phyloP scores from a whole-genome alignment of 164 flowering plant genomes.

The Magnolia kwangsiensis region DNA sequence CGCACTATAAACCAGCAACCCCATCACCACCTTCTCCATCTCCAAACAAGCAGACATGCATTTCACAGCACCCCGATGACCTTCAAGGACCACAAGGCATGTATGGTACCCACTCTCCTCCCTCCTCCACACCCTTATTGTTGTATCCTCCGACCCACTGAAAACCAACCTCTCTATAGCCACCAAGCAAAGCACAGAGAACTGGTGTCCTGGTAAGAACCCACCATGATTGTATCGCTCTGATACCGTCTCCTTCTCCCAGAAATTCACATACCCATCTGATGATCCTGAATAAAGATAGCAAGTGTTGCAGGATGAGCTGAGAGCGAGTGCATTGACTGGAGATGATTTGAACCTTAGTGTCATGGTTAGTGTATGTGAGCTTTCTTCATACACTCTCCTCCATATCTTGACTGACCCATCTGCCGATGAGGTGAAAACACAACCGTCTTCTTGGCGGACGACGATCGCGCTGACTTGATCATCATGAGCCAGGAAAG shows the following conservation, averaged over 20 bases:
- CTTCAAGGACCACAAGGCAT: slow-evolving; percentile 40
- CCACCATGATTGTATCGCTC: slow-evolving; percentile 39
- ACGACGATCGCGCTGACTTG: slow-evolving; percentile 32
- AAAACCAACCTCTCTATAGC: slow-evolving; percentile 29
- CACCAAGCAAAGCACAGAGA: slow-evolving; percentile 39
- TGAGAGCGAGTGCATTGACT: slow-evolving; percentile 34
- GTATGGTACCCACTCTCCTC: slow-evolving; percentile 35
- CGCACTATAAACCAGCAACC: slow-evolving; percentile 40
- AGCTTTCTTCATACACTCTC: slow-evolving; percentile 33
- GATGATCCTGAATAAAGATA: slow-evolving; percentile 43
- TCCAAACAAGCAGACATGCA: slow-evolving; percentile 42
- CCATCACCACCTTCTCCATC: slow-evolving; percentile 28
- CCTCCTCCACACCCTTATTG: slow-evolving; percentile 46
- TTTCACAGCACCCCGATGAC: slow-evolving; percentile 46
- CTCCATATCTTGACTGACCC: slow-evolving; percentile 51
- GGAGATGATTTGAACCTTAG: slow-evolving; percentile 42
- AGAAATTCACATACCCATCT: slow-evolving; percentile 37
- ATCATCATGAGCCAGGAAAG: slow-evolving; percentile 37
- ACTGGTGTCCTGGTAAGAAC: slow-evolving; percentile 35
- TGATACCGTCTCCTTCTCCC: slow-evolving; percentile 36
- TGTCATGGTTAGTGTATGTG: slow-evolving; percentile 45
- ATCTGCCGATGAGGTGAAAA: slow-evolving; percentile 36
- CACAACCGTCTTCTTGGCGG: slow-evolving; percentile 41
- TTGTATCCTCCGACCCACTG: slow-evolving; percentile 51
- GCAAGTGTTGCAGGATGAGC: slow-evolving; percentile 1